phyloP scores from a whole-genome alignment of 2,329 filamentous ascomycete species.

The Aureobasidium sp. region DNA sequence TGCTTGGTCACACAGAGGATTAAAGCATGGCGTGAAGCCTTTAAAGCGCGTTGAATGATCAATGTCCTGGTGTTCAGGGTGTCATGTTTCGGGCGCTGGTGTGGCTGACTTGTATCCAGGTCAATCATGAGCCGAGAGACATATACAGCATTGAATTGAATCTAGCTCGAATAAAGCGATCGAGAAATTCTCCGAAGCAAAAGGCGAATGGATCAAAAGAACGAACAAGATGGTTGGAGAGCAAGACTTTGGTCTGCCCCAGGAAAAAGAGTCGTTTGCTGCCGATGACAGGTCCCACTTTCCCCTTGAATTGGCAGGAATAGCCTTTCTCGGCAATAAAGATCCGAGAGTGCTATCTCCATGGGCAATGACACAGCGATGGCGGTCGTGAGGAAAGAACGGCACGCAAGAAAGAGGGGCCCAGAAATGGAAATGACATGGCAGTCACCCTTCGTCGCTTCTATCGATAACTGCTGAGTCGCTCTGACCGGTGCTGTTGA shows the following conservation, averaged over 20 bases:
- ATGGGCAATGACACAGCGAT: background rate
- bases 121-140: background rate
- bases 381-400: background rate
- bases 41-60: background rate
- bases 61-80: background rate
- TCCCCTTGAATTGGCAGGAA: background rate
- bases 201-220: background rate
- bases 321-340: conserved; percentile 1
- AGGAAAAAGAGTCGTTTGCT: background rate
- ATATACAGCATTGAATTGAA: background rate
- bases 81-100: background rate
- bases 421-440: background rate
- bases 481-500: background rate
- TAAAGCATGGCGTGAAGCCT: background rate
- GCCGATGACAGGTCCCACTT: background rate
- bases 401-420: conserved; percentile 3
- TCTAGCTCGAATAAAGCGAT: background rate
- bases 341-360: conserved; percentile 3
- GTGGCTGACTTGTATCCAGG: background rate
- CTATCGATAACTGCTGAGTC: background rate
- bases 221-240: background rate
- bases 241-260: background rate
- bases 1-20: background rate
- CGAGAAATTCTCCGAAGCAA: background rate
- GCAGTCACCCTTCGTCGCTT: background rate